phyloP scores from a whole-genome alignment of 805 yeast species.

The Wickerhamiella alocasiicola region DNA sequence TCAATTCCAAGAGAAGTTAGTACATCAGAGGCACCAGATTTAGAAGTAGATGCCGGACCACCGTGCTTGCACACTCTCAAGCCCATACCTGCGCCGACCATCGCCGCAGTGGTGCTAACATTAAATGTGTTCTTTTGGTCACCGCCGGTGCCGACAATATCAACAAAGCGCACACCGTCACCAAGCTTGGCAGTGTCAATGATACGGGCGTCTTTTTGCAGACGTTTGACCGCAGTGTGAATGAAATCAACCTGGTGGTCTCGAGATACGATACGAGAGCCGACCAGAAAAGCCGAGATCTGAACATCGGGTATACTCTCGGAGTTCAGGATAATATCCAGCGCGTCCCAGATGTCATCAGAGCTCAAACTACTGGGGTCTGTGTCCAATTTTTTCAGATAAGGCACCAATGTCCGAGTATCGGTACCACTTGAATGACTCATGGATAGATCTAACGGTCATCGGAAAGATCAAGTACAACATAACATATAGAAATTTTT shows the following conservation, averaged over 20 bases:
- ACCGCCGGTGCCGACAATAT: conserved; percentile 98
- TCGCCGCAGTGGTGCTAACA: conserved; percentile 89
- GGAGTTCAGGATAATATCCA: conserved; percentile 28
- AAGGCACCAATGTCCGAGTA: conserved; percentile 34
- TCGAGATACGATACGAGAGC: conserved; percentile 55
- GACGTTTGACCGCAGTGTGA: conserved; percentile 72
- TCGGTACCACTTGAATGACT: conserved; percentile 1
- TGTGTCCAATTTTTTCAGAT: conserved; percentile 48
- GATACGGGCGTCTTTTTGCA: conserved; percentile 38
- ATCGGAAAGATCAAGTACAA: too few species aligned
- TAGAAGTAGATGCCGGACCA: conserved; percentile 88
- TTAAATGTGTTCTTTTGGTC: conserved; percentile 97
- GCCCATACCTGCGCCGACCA: conserved; percentile 83
- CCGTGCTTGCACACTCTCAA: conserved; percentile 86
- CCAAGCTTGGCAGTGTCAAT: conserved; percentile 16
- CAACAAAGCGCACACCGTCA: conserved; percentile 43
- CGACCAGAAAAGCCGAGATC: conserved; percentile 65
- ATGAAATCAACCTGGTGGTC: conserved; percentile 75
- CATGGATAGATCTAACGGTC: too few species aligned
- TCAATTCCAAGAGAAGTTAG: conserved; percentile 75
- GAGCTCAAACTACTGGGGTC: conserved; percentile 54
- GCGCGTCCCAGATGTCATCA: conserved; percentile 50
- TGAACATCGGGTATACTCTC: conserved; percentile 57
- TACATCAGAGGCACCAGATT: conserved; percentile 90
- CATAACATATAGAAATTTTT: too few species aligned